These are phyloP conservation scores for Hypoxylon rickii DNA, from an alignment of 495 filamentous ascomycete genomes.

Conservation along the genomic window DNA sequence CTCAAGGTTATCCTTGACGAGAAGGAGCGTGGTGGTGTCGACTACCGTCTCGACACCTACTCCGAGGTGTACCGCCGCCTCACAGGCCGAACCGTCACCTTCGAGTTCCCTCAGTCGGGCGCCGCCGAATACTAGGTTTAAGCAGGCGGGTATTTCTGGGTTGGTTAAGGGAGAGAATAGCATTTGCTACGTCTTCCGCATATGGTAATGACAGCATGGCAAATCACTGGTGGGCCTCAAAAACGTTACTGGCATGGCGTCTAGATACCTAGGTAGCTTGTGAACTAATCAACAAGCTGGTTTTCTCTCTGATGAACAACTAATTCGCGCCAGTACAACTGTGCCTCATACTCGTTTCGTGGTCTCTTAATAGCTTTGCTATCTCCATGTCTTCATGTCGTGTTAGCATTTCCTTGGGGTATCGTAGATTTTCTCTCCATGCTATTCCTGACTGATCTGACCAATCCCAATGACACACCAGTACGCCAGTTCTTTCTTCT, in stretches of 20 bases:
- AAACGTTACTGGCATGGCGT: constrained; percentile 33
- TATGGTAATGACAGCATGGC: constrained; percentile 27
- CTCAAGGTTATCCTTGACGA: constrained; percentile 98
- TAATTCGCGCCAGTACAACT: constrained; percentile 5
- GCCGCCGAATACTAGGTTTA: constrained; percentile 73
- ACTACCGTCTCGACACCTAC: constrained; percentile 99
- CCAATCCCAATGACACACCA: constrained; percentile 93
- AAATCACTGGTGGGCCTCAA: constrained; percentile 27
- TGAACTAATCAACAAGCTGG: constrained; percentile 29
- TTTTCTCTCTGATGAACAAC: constrained; percentile 22
- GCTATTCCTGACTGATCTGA: constrained; percentile 59
- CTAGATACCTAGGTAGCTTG: constrained; percentile 37
- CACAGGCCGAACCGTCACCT: constrained; percentile 90
- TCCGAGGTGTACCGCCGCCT: constrained; percentile 96
- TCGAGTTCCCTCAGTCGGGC: constrained; percentile 93
- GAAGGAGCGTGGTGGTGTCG: constrained; percentile 98
- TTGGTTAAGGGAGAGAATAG: constrained; percentile 22
- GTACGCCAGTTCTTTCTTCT: constrained; percentile 81
- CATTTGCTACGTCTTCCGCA: constrained; percentile 15
- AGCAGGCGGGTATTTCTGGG: constrained; percentile 11
- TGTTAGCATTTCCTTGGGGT: constrained; percentile 5
- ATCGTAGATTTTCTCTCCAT: constrained; percentile 37
- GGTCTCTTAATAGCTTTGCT: background rate
- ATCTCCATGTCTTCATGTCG: background rate
- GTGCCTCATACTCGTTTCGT: background rate